These are phyloP conservation scores for Ramularia endophylla DNA, from an alignment of 2,329 filamentous ascomycete species.

Conservation along the genomic window DNA sequence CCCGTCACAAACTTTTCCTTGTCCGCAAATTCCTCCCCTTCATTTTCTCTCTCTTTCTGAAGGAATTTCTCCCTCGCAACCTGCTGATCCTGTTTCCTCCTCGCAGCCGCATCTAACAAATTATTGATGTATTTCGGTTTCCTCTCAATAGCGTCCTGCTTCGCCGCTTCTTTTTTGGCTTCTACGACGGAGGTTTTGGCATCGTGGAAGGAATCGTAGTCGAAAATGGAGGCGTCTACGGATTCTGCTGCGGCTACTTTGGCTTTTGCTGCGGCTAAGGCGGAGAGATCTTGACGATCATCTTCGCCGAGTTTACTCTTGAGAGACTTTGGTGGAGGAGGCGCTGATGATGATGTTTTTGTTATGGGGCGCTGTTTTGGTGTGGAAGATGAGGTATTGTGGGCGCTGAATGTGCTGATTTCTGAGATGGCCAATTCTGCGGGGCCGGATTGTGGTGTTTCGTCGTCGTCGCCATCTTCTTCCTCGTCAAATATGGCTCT, in stretches of 20 bases:
- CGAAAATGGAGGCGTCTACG: constrained; percentile 70
- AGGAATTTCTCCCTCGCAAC: constrained; percentile 77
- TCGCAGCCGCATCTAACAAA: constrained; percentile 65
- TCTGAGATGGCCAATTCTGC: constrained; percentile 44
- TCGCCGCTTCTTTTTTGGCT: constrained; percentile 50
- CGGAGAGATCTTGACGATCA: constrained; percentile 56
- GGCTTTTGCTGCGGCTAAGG: constrained; percentile 54
- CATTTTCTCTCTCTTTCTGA: constrained; percentile 68
- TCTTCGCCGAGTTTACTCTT: constrained; percentile 37
- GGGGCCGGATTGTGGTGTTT: constrained; percentile 15
- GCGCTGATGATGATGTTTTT: constrained; percentile 26
- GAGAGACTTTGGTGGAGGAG: constrained; percentile 33
- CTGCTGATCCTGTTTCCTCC: constrained; percentile 69
- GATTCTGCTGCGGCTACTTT: constrained; percentile 60
- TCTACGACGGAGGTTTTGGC: constrained; percentile 56
- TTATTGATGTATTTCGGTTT: constrained; percentile 75
- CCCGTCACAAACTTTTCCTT: constrained; percentile 85
- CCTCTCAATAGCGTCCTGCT: constrained; percentile 51
- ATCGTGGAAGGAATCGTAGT: constrained; percentile 80
- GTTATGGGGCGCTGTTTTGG: neutral
- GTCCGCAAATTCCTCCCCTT: constrained; percentile 73
- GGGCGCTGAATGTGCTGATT: constrained; percentile 52
- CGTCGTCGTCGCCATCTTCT: constrained; percentile 23
- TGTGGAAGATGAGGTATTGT: constrained; percentile 29
- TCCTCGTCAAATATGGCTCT: constrained; percentile 24